phyloP scores from a whole-genome alignment of 441 rosid genomes.

The Euphorbia celastroides region DNA sequence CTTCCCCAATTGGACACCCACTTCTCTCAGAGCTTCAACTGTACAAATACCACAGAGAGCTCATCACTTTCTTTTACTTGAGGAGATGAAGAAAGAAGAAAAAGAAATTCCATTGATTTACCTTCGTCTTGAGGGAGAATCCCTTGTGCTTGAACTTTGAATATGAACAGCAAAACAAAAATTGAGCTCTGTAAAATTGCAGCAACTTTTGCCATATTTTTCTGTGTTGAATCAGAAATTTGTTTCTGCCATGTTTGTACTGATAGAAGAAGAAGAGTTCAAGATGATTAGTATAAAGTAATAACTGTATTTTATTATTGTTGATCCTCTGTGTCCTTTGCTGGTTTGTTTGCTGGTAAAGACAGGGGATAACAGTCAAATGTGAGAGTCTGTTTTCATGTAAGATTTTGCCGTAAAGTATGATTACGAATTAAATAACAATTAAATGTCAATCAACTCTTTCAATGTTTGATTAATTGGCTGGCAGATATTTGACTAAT shows the following conservation, averaged over 20 bases:
- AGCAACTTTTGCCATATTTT: background rate
- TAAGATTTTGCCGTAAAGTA: background rate
- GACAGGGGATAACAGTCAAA: background rate
- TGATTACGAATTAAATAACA: background rate
- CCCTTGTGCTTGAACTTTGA: conserved; percentile 10
- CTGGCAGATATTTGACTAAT: background rate
- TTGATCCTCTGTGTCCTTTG: background rate
- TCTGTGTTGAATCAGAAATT: background rate
- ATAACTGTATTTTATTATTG: background rate
- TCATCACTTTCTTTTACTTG: background rate
- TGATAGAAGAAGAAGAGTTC: background rate
- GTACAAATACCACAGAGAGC: background rate
- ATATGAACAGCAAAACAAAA: background rate
- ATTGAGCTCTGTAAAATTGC: background rate
- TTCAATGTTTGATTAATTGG: background rate
- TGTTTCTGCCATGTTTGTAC: background rate
- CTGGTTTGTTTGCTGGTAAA: background rate
- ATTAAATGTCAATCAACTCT: background rate
- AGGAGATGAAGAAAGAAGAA: background rate
- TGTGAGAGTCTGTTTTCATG: background rate
- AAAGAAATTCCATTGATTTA: conserved; percentile 7
- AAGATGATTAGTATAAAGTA: conserved; percentile 2
- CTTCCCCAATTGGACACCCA: conserved; percentile 22
- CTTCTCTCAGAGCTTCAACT: conserved; percentile 26
- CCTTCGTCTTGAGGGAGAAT: conserved; percentile 37